phyloP scores from a whole-genome alignment of 2,329 filamentous ascomycete genomes.

The Basipetospora sp. region DNA sequence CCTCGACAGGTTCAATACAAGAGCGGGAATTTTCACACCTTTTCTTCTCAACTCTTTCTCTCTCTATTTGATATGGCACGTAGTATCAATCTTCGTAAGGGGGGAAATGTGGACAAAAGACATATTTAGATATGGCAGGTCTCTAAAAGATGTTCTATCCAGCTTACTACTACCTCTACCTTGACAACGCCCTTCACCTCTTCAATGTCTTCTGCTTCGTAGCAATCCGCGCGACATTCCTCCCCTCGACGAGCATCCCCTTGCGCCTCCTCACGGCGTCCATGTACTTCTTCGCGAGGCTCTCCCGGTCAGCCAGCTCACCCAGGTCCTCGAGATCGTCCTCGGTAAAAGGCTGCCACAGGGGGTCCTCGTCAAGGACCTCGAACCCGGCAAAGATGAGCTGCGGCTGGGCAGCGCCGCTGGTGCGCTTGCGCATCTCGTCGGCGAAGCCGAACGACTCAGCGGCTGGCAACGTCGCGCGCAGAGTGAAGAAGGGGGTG shows the following conservation, averaged over 20 bases:
- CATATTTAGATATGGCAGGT: too few relatives aligned
- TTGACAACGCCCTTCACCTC: constrained; percentile 24
- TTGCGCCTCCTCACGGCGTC: constrained; percentile 76
- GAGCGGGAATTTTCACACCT: too few relatives aligned
- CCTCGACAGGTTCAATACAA: too few relatives aligned
- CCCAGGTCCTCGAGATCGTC: constrained; percentile 93
- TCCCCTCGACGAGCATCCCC: constrained; percentile 69
- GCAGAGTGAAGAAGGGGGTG: constrained; percentile 90
- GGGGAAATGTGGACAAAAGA: too few relatives aligned
- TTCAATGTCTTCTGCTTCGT: constrained; percentile 76
- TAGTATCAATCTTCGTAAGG: too few relatives aligned
- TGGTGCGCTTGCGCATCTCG: constrained; percentile 89
- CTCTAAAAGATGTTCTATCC: not conserved
- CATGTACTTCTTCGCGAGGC: constrained; percentile 92
- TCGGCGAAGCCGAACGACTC: constrained; percentile 93
- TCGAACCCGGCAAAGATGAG: constrained; percentile 88
- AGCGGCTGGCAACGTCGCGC: constrained; percentile 73
- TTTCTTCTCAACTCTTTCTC: too few relatives aligned
- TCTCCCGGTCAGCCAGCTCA: constrained; percentile 84
- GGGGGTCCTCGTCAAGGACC: constrained; percentile 85
- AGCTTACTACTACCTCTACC: too few relatives aligned
- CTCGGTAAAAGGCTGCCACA: constrained; percentile 94
- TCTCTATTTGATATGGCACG: too few relatives aligned
- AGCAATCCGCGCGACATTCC: constrained; percentile 65
- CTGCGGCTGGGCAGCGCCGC: constrained; percentile 80